Percentiles rank a stretch among this genome's conserved stretches.
phyloP scores from a whole-genome alignment of 805 yeast species.

The Kregervanrija delftensis region DNA sequence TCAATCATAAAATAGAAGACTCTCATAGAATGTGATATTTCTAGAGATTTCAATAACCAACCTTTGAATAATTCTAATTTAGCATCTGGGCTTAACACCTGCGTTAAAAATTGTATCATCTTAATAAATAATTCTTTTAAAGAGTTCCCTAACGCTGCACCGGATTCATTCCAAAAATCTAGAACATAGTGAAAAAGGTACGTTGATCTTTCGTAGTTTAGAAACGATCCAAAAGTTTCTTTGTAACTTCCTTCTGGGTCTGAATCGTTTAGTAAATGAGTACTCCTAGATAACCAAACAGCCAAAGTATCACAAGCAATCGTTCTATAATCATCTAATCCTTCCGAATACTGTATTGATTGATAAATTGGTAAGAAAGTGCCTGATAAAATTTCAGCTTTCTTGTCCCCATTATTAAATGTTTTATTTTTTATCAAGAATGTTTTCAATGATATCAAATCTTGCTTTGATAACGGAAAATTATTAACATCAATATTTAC shows the following conservation, averaged over 20 bases:
- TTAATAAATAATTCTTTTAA: slow-evolving; percentile 54
- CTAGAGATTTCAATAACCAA: slow-evolving; percentile 43
- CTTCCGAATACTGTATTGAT: slow-evolving; percentile 27
- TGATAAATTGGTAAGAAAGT: slow-evolving; percentile 21
- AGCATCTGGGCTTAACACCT: slow-evolving; percentile 2
- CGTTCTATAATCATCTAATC: slow-evolving; percentile 33
- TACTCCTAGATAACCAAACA: slow-evolving; percentile 55
- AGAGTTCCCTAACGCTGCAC: slow-evolving; percentile 66
- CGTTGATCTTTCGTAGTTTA: slow-evolving; percentile 19
- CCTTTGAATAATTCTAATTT: slow-evolving; percentile 22
- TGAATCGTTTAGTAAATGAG: slow-evolving; percentile 28
- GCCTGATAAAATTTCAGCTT: neutral
- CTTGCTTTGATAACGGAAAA: neutral
- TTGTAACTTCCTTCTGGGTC: neutral
- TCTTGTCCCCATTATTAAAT: slow-evolving; percentile 1
- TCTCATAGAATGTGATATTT: slow-evolving; percentile 44
- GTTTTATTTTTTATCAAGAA: slow-evolving; percentile 13
- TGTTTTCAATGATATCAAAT: slow-evolving; percentile 11
- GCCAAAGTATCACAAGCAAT: slow-evolving; percentile 53
- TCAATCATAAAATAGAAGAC: slow-evolving; percentile 60
- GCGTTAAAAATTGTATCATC: slow-evolving; percentile 33
- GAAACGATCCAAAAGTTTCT: slow-evolving; percentile 1
- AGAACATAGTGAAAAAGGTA: slow-evolving; percentile 45
- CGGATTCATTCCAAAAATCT: slow-evolving; percentile 66
- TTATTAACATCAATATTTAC: too few relatives aligned